Evolutionary conservation across 768 basidiomycete genomes (phyloP), one percentile per base, ranked within the genome.

Genomic region (Strobilomyces dryophilus): DNA sequence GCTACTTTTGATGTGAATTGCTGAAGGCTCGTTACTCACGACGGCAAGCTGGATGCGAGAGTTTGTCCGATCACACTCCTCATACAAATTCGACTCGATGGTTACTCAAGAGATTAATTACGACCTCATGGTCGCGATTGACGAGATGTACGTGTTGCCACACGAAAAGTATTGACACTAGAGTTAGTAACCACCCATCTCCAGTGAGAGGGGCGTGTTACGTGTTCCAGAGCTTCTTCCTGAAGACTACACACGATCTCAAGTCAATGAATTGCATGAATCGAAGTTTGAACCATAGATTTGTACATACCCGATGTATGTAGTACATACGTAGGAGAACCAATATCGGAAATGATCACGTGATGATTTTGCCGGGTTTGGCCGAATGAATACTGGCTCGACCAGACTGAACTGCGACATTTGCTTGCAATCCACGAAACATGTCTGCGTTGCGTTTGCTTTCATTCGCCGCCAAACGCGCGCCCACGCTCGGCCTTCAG

Each of bases 41-140:
- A 82, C 92, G 8, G 97, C 97, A 11, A 83, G 84, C 4, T 99
- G 93, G 93, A 94, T 97, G 52, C 82, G 97, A 34, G 79, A 88
- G 44, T 98, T 98, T 71, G 89, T 99, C 40, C 83, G 84, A 24
- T 79, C 84, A 2, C 97, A 99, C 68, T 91, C 95, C 8, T 79
- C 74, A n/a, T 99, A 99, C 74, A 86, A 88, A 68, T 79, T 82
- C 46, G 93, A 99, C 72, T 95, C 93, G n/a, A 87, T 89, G 47
- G 92, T 99, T 18, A 87, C 78, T 47, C 80, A 91, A 62, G 85
- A 89, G 71, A 92, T 98, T 65, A 97, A 94, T 65, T 97, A 95
- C 66, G 97, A 99, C 71, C 79, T 99, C 26, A 76, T 97, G 66
- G 77, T 84, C 42, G 90, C 92, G 2, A 73, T 97, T 7, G 95